Percentiles rank a stretch among this genome's conserved stretches.
These are phyloP conservation scores for Ustilago loliicola DNA, from an alignment of 1,284 basidiomycete species.

Conservation along the genomic window DNA sequence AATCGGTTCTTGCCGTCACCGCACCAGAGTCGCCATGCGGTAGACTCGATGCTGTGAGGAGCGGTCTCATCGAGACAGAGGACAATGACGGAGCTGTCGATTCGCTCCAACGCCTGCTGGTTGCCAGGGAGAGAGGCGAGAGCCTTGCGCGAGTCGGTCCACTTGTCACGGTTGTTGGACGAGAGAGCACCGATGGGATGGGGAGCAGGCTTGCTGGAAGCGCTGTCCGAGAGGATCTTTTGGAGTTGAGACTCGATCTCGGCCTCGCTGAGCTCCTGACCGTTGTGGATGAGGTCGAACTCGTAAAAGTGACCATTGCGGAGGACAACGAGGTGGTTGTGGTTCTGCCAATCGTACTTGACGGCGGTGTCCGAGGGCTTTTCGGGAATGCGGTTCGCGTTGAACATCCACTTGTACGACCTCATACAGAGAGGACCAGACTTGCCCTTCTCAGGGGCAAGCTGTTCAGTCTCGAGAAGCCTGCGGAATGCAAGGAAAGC, in stretches of 20 bases:
- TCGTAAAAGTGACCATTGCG: constrained; percentile 94
- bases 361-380: constrained; percentile 85
- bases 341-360: constrained; percentile 81
- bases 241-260: constrained; percentile 88
- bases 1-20: constrained; percentile 93
- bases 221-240: constrained; percentile 80
- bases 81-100: constrained; percentile 90
- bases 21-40: constrained; percentile 82
- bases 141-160: constrained; percentile 79
- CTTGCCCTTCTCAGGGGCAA: constrained; percentile 91
- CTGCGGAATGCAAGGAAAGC: constrained; percentile 67
- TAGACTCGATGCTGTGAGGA: constrained; percentile 83
- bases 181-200: constrained; percentile 84
- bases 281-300: constrained; percentile 75
- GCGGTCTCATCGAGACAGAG: constrained; percentile 85
- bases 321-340: constrained; percentile 91
- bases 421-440: constrained; percentile 88
- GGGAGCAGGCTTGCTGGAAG: constrained; percentile 75
- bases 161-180: constrained; percentile 88
- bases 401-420: constrained; percentile 99
- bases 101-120: constrained; percentile 79
- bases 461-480: constrained; percentile 73
- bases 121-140: constrained; percentile 80
- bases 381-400: constrained; percentile 86
- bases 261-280: constrained; percentile 78